Evolutionary conservation across 176 grass and related monocot genomes (phyloP), one percentile per base, ranked within the genome.

Genomic region (Miscanthus lutarioriparius): DNA sequence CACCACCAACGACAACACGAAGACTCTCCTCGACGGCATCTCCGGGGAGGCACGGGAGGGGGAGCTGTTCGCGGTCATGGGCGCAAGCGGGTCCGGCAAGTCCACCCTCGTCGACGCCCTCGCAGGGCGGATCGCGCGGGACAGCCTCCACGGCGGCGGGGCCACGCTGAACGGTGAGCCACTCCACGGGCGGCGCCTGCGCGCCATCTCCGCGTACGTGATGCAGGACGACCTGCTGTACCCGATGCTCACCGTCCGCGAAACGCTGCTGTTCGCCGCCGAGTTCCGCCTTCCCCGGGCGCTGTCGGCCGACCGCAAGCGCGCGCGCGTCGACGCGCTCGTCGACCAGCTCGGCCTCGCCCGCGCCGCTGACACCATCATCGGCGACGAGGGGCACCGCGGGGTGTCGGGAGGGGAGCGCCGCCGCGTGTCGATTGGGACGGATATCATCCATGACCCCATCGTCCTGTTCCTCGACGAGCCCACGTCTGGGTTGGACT

Each of bases 201-300:
- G 87, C 27, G 86, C 78, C 62, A 98, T 98, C 76, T 90, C 96
- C 0, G 89, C 96, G 2, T 89, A 98, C 83, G 93, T 98, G 17
- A 95, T 95, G 96, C 96, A 98, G 87, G 96, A 98, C 77, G 93
- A 98, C 65, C 89, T 98, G 17, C 81, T 98, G 7, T 98, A 85
- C 82, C 93, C 96, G 35, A 98, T 98, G 96, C 93, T 98, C 40
- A 98, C 93, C 0, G 96, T 95, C 3, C 77, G 90, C 7, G 96
- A 98, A 87, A 98, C 96, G 5, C 85, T 98, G 28, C 83, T 75
- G 6, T 98, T 90, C 70, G 86, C 96, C 22, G 96, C 96, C 0
- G 91, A 95, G 87, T 92, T 98, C 80, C 91, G 96, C 3, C 91
- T 98, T n/a, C 91, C 93, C 0, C 82, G 93, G 0, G 59, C 89